These are phyloP conservation scores for Anthostomella pinea DNA, from an alignment of 2,329 filamentous ascomycete genomes.

Conservation along the genomic window DNA sequence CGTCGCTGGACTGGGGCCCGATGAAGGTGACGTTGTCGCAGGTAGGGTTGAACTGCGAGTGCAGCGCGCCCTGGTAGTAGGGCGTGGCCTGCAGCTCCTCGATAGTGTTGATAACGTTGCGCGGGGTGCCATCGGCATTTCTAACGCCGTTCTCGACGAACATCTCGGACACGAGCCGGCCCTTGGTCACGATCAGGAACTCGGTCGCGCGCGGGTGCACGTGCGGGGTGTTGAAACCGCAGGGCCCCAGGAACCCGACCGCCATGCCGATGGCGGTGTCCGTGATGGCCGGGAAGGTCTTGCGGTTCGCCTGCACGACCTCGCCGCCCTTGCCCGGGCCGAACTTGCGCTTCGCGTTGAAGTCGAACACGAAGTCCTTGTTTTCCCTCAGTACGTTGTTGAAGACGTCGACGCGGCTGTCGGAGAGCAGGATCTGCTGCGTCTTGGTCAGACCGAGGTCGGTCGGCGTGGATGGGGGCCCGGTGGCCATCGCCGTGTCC, in stretches of 20 bases:
- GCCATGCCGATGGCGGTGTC: constrained; percentile 50
- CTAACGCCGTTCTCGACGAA: constrained; percentile 50
- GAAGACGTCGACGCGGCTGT: constrained; percentile 43
- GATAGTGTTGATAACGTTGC: constrained; percentile 37
- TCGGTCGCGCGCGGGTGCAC: constrained; percentile 53
- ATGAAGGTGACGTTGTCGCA: constrained; percentile 45
- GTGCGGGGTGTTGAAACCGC: constrained; percentile 57
- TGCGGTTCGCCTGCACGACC: constrained; percentile 51
- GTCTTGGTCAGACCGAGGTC: constrained; percentile 30
- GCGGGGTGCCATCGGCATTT: constrained; percentile 35
- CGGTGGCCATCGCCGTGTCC: constrained; percentile 10
- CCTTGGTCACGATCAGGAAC: constrained; percentile 50
- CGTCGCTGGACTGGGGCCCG: constrained; percentile 36
- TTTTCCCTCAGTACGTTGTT: constrained; percentile 38
- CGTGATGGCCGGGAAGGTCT: constrained; percentile 55
- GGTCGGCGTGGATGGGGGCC: constrained; percentile 5
- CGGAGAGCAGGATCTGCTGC: constrained; percentile 38
- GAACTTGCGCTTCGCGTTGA: constrained; percentile 33
- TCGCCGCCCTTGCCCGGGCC: constrained; percentile 44
- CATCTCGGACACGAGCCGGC: constrained; percentile 50
- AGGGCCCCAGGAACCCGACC: constrained; percentile 49
- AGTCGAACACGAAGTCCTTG: constrained; percentile 52
- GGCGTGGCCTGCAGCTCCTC: constrained; percentile 47
- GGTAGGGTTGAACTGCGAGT: constrained; percentile 53
- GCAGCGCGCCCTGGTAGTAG: constrained; percentile 53